Conservation (phyloP, 2,329 filamentous ascomycete genomes). For the Exophiala calicioides region DNA sequence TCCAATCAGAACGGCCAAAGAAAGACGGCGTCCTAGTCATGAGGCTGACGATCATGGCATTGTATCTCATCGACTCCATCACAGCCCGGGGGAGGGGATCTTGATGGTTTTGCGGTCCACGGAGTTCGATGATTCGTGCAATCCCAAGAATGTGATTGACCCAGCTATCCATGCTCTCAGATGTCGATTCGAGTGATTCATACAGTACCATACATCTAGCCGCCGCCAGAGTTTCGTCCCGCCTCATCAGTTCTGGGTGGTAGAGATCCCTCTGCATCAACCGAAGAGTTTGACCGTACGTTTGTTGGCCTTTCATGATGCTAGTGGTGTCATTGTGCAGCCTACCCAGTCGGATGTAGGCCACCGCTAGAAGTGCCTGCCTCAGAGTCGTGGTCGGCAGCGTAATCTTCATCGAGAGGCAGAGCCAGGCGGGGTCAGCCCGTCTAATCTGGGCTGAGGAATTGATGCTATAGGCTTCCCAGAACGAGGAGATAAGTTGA, state of each 20-base stretch:
- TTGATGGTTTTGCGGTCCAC: slow-evolving; percentile 2
- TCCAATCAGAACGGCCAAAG: slow-evolving; percentile 6
- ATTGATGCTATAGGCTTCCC: slow-evolving; percentile 5
- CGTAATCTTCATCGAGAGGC: slow-evolving; percentile 1
- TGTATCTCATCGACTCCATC: slow-evolving; percentile 15
- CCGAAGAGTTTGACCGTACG: slow-evolving; percentile 8
- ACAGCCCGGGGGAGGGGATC: slow-evolving; percentile 7
- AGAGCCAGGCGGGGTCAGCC: slow-evolving; percentile 6
- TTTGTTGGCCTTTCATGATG: slow-evolving; percentile 8
- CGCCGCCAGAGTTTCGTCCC: slow-evolving; percentile 12
- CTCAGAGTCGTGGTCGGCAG: background rate
- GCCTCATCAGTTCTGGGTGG: background rate
- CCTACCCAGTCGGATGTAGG: slow-evolving; percentile 9
- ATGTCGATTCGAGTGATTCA: slow-evolving; percentile 15
- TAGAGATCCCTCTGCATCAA: slow-evolving; percentile 13
- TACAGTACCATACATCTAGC: slow-evolving; percentile 17
- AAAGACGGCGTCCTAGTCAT: slow-evolving; percentile 3
- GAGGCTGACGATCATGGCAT: slow-evolving; percentile 11
- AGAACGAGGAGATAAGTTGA: slow-evolving; percentile 14
- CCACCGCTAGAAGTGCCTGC: slow-evolving; percentile 10
- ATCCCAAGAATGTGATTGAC: slow-evolving; percentile 15
- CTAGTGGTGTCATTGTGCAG: background rate
- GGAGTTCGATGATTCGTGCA: slow-evolving; percentile 11
- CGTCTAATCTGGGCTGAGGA: background rate
- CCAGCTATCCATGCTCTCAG: slow-evolving; percentile 14